Evolutionary conservation across 2,329 filamentous ascomycete species (phyloP), one percentile per base, ranked within the genome.

Genomic region (Alternaria viburni): DNA sequence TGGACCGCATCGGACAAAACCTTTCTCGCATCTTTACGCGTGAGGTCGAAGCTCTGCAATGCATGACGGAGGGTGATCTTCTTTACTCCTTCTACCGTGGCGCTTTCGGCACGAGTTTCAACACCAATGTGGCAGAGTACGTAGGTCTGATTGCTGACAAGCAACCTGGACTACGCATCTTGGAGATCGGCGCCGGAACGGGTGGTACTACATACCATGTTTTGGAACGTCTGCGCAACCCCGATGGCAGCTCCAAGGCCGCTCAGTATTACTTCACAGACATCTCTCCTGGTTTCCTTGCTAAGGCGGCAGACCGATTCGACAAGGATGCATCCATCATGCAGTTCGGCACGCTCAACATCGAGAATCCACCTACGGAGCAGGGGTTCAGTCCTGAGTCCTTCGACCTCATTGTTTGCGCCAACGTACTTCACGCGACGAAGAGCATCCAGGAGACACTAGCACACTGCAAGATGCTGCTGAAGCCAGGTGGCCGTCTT

Each of bases 131-230:
- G 8, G 59, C 59, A 8, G 59, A 61, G 25, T 61, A 61, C 19
- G 52, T 61, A 12, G 59, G 59, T 26, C 26, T 61, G 19, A 25
- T 61, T 8, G 59, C 59, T n/a, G 59, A 61, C 21, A 57, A 61
- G 25, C 59, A 50, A 36, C 59, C 59, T 6, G 59, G 59, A 19
- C 6, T 57, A 21, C 54, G 54, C 15, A 57, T 61, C 8, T n/a
- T 61, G n/a, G 59, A 61, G 41, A 61, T 61, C n/a, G 59, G 59
- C 12, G 59, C 46, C 10, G 59, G 59, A 28, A 61, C 59, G 15
- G 59, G 59, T 9, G 59, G 59, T 52, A 57, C 59, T 1, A 61
- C 59, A 15, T 57, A 52, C 26, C 54, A 57, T 52, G 59, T 57
- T 13, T 52, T 61, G 46, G 54, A 61, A 10, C 52, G 59, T 21